Percentiles rank a stretch among this genome's conserved stretches.
Evolutionary conservation across 352 stramenopile species (phyloP).

Genomic region (Phytophthora pseudosyringae): DNA sequence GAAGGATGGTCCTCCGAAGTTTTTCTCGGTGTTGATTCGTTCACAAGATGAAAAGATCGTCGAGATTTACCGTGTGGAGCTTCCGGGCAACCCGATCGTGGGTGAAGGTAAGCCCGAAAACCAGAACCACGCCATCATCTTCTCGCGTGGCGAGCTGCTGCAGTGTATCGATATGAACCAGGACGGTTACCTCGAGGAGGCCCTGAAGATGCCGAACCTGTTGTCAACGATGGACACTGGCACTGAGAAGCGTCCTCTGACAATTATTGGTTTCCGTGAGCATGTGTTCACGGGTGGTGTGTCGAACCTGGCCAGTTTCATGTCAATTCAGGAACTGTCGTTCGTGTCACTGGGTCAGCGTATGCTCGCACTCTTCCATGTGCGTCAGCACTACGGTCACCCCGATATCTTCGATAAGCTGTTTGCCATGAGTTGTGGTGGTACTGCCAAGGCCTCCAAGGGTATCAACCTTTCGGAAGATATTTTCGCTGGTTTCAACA

Average conservation of each 20-base stretch:
- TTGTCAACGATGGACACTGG: conserved; percentile 81
- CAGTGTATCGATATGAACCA: conserved; percentile 93
- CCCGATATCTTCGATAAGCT: conserved; percentile 91
- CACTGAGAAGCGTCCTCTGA: conserved; percentile 71
- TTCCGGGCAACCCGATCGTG: conserved; percentile 80
- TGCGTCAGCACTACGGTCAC: conserved; percentile 88
- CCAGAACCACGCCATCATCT: conserved; percentile 88
- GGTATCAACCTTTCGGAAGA: conserved; percentile 89
- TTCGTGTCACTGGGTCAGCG: conserved; percentile 87
- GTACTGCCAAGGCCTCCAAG: conserved; percentile 85
- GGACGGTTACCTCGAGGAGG: conserved; percentile 82
- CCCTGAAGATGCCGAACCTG: conserved; percentile 83
- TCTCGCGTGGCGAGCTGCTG: conserved; percentile 79
- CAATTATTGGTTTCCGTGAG: conserved; percentile 88
- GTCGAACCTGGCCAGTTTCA: conserved; percentile 87
- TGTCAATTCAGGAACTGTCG: conserved; percentile 87
- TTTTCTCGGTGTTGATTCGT: conserved; percentile 81
- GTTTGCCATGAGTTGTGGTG: conserved; percentile 82
- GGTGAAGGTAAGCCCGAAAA: conserved; percentile 89
- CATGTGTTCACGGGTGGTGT: conserved; percentile 87
- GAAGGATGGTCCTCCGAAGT: conserved; percentile 85
- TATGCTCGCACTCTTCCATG: conserved; percentile 79
- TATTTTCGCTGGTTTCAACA: conserved; percentile 91
- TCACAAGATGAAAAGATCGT: conserved; percentile 70
- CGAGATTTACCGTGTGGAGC: conserved; percentile 80